Evolutionary conservation across 2,329 filamentous ascomycete species (phyloP), one percentile per base, ranked within the genome.

Genomic region (Colletotrichum agaves): DNA sequence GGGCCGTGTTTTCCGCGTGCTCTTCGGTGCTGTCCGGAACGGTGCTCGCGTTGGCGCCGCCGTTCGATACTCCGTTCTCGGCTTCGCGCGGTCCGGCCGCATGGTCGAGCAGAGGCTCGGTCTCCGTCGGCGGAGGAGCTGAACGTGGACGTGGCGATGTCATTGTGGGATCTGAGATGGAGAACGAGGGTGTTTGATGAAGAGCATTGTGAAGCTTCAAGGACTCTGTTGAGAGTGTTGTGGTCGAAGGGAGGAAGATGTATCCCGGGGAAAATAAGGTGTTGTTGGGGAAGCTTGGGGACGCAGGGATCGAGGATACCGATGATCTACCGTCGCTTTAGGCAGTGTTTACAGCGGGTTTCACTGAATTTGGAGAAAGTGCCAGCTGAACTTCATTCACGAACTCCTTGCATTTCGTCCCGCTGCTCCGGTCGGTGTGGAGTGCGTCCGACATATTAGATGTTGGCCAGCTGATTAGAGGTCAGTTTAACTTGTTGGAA

Each of bases 261-360:
- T 15, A 53, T 0, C 39, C 27, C 31, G n/a, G 41, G 41, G 41
- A n/a, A 23, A 31, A 15, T 2, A 3, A 53, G 33, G 15, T 39
- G 33, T 53, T 37, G 33, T 11, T 53, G 50, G 50, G 35, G 50
- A 37, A 53, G 50, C 31, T n/a, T 23, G 33, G 33, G 33, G n/a
- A 1, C 19, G 50, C 50, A 52, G 47, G 50, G 50, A 21, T 53
- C 13, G 31, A 53, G 31, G 31, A 10, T 10, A 23, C 33, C 31
- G 13, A n/a, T 53, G 33, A n/a, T 35, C 50, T 17, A 19, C 50
- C 31, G 33, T 19, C 12, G 35, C 6, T 39, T 23, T 53, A 11
- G 50, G 50, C 33, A 53, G 17, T 37, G 19, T 1, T 39, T 21
- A 0, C 50, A 39, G 33, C 33, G 1, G 4, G 19, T 21, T 13